Conservation (phyloP, 2,329 filamentous ascomycete species). For the Pseudophaeomoniella oleicola region DNA sequence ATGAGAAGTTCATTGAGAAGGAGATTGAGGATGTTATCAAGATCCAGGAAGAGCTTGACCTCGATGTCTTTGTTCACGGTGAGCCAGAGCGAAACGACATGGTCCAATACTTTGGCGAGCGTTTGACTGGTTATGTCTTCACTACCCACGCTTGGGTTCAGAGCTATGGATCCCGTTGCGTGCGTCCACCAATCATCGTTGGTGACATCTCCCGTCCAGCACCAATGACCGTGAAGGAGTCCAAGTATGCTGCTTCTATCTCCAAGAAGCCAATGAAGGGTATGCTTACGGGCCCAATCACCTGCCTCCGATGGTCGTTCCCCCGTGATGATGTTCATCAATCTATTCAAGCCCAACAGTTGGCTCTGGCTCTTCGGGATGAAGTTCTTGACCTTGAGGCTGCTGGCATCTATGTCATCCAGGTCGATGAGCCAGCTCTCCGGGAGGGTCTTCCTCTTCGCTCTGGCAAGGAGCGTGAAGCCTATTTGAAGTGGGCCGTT, state of each 20-base stretch:
- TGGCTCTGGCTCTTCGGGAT: slow-evolving; percentile 93
- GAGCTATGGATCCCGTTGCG: slow-evolving; percentile 95
- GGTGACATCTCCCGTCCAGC: slow-evolving; percentile 94
- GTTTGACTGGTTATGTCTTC: slow-evolving; percentile 92
- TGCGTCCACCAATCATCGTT: slow-evolving; percentile 94
- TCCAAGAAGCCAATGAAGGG: slow-evolving; percentile 99
- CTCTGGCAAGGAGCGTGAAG: slow-evolving; percentile 82
- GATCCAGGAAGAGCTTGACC: slow-evolving; percentile 94
- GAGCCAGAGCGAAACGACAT: slow-evolving; percentile 99
- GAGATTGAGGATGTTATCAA: slow-evolving; percentile 92
- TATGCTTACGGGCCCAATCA: slow-evolving; percentile 98
- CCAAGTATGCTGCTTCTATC: slow-evolving; percentile 91
- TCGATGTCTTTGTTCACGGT: slow-evolving; percentile 95
- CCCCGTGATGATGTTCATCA: slow-evolving; percentile 99
- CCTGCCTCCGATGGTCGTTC: slow-evolving; percentile 98
- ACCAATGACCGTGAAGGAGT: slow-evolving; percentile 99
- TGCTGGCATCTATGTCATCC: slow-evolving; percentile 93
- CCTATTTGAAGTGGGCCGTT: slow-evolving; percentile 94
- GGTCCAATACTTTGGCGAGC: slow-evolving; percentile 99
- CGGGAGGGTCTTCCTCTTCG: slow-evolving; percentile 98
- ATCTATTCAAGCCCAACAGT: slow-evolving; percentile 96
- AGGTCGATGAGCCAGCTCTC: slow-evolving; percentile 97
- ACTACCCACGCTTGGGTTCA: slow-evolving; percentile 99
- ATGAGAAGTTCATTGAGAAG: slow-evolving; percentile 98
- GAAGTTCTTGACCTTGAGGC: slow-evolving; percentile 97